Conservation (phyloP, 2,329 filamentous ascomycete genomes). For the Aspergillus aculeatus region DNA sequence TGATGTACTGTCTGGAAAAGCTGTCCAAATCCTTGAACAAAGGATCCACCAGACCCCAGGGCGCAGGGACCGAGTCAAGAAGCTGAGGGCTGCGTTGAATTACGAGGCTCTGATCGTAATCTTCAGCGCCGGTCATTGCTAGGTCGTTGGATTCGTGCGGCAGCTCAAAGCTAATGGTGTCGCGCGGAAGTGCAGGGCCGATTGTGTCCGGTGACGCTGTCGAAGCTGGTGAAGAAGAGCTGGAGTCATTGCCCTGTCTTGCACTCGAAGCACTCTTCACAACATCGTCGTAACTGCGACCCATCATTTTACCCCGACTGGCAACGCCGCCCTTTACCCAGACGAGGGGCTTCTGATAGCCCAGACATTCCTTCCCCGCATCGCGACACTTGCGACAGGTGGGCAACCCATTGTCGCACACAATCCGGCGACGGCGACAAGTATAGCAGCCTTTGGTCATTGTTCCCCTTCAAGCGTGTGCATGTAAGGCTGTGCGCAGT, state of each 20-base stretch:
- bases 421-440: conserved; percentile 45
- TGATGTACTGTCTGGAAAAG: conserved; percentile 48
- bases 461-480: conserved; percentile 5
- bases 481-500: not conserved
- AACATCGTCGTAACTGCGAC: conserved; percentile 49
- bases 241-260: not conserved
- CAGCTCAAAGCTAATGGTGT: not conserved
- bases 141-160: not conserved
- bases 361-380: conserved; percentile 45
- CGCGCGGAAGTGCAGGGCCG: conserved; percentile 8
- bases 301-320: conserved; percentile 52
- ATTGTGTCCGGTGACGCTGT: conserved; percentile 9
- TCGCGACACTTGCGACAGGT: conserved; percentile 44
- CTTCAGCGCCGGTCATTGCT: not conserved
- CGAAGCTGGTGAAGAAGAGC: not conserved
- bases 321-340: conserved; percentile 47
- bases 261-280: conserved; percentile 11
- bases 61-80: conserved; percentile 30
- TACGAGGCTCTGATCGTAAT: not conserved
- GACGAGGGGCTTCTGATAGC: conserved; percentile 43
- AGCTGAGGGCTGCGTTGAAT: conserved; percentile 4
- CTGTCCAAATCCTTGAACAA: conserved; percentile 47
- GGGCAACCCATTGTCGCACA: conserved; percentile 44
- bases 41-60: conserved; percentile 46
- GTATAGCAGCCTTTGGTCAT: conserved; percentile 47